A percentile compares a stretch with the other conserved stretches of the same genome.
phyloP scores from a whole-genome alignment of 2,329 filamentous ascomycete species.

The Pseudocercospora crystallina region DNA sequence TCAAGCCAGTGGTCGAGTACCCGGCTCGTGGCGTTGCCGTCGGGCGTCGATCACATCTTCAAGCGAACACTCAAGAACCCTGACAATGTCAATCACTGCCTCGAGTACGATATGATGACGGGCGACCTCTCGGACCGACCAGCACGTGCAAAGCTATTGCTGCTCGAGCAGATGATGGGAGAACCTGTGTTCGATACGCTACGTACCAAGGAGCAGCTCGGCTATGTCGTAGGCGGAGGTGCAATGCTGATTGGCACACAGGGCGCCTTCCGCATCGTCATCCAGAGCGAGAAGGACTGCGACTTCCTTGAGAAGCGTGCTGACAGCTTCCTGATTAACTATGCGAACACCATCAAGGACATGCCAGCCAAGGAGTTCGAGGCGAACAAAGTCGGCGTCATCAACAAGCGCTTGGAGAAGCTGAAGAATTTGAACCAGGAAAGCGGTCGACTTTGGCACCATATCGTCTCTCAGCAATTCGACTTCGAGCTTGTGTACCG shows the following conservation, averaged over 20 bases:
- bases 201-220: constrained; percentile 93
- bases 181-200: constrained; percentile 94
- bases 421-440: constrained; percentile 89
- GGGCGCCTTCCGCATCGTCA: constrained; percentile 77
- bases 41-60: constrained; percentile 81
- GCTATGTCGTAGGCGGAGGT: constrained; percentile 92
- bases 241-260: constrained; percentile 72
- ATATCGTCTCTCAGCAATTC: constrained; percentile 82
- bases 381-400: constrained; percentile 82
- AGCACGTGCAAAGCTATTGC: constrained; percentile 71
- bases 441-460: constrained; percentile 76
- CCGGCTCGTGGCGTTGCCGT: constrained; percentile 73
- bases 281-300: constrained; percentile 86
- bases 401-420: constrained; percentile 85
- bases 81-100: constrained; percentile 69
- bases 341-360: constrained; percentile 63
- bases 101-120: constrained; percentile 49
- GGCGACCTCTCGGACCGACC: constrained; percentile 58
- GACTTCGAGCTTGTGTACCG: constrained; percentile 80
- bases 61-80: constrained; percentile 78
- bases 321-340: constrained; percentile 74
- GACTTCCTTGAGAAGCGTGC: constrained; percentile 84
- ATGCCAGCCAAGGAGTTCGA: constrained; percentile 88
- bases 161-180: constrained; percentile 86
- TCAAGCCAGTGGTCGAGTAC: constrained; percentile 76